Evolutionary conservation across 768 basidiomycete genomes (phyloP).

Genomic region (Collybia mongolica): DNA sequence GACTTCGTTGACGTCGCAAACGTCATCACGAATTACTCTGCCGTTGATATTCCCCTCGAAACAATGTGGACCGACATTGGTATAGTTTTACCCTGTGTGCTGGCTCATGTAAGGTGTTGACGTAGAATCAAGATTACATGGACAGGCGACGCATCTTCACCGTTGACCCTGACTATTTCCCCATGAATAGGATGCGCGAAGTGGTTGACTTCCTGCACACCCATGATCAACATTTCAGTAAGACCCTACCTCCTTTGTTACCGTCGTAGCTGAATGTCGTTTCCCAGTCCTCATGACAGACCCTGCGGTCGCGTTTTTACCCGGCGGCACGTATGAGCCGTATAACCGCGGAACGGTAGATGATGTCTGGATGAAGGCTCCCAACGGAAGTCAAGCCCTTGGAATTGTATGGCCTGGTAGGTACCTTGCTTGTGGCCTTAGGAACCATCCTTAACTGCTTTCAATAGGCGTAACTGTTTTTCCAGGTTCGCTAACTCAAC

Average conservation of each 20-base stretch:
- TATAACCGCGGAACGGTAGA: constrained; percentile 51
- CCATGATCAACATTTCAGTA: constrained; percentile 59
- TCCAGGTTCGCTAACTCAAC: constrained; percentile 37
- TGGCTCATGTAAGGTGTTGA: not conserved
- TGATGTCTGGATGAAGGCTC: constrained; percentile 62
- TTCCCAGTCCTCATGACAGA: constrained; percentile 70
- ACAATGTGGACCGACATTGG: constrained; percentile 84
- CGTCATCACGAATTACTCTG: constrained; percentile 62
- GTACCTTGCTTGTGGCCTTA: constrained; percentile 8
- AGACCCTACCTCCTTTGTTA: not conserved
- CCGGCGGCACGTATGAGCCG: constrained; percentile 45
- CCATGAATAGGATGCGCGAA: constrained; percentile 60
- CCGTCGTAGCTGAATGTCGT: not conserved
- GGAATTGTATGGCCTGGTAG: constrained; percentile 67
- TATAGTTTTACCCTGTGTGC: constrained; percentile 12
- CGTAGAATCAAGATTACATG: constrained; percentile 57
- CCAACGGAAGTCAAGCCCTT: constrained; percentile 55
- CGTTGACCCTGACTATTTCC: constrained; percentile 67
- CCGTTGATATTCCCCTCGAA: constrained; percentile 65
- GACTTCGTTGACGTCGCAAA: constrained; percentile 62
- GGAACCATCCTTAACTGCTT: not conserved
- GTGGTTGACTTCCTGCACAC: constrained; percentile 60
- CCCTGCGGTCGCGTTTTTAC: constrained; percentile 59
- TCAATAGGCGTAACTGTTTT: constrained; percentile 51
- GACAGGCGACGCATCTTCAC: constrained; percentile 66